phyloP scores from a whole-genome alignment of 169 alveolate genomes.

The Plasmodium gaboni region DNA sequence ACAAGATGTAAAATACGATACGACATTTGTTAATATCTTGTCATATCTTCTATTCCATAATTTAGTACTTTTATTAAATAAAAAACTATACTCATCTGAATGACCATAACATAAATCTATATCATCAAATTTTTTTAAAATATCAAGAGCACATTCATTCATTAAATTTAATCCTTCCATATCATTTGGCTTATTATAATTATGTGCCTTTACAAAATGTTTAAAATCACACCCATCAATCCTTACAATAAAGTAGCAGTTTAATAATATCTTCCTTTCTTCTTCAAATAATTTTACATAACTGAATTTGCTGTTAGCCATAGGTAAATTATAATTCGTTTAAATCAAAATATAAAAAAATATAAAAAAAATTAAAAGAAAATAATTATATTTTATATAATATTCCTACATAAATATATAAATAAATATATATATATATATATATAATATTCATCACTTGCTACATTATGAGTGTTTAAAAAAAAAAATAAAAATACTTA shows the following conservation, averaged over 20 bases:
- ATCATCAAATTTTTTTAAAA: conserved; percentile 93
- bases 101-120: conserved; percentile 96
- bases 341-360: too few relatives aligned
- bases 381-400: too few relatives aligned
- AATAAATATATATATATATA: too few relatives aligned
- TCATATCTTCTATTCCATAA: conserved; percentile 82
- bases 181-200: conserved; percentile 96
- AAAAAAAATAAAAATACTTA: too few relatives aligned
- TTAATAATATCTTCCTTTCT: conserved; percentile 85
- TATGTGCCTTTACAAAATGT: conserved; percentile 90
- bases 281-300: conserved; percentile 95
- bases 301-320: conserved; percentile 75
- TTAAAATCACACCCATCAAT: conserved; percentile 96
- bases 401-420: too few relatives aligned
- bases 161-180: conserved; percentile 90
- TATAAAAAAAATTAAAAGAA: too few relatives aligned
- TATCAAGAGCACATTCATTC: conserved; percentile 93
- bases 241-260: conserved; percentile 94
- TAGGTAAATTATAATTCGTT: neutral
- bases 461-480: too few relatives aligned
- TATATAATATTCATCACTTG: too few relatives aligned
- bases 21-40: conserved; percentile 91
- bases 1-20: conserved; percentile 93
- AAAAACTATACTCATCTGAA: conserved; percentile 91
- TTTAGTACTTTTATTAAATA: conserved; percentile 76